Conservation (phyloP, 768 basidiomycete genomes). For the Dioszegia crocea region DNA sequence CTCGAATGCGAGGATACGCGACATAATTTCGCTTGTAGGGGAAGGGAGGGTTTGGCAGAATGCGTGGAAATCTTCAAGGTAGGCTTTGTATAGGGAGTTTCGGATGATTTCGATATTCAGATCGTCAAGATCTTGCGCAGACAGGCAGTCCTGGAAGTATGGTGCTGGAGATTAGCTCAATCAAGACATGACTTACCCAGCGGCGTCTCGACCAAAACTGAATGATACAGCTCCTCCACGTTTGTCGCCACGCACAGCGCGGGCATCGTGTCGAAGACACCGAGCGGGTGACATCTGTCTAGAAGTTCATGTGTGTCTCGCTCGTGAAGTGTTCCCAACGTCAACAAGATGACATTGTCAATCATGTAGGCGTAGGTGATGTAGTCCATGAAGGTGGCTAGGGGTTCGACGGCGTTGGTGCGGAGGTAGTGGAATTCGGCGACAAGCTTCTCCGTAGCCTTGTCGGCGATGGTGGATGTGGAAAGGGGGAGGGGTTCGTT, state of each 20-base stretch:
- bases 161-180: constrained; percentile 59
- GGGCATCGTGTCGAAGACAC: constrained; percentile 97
- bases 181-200: constrained; percentile 63
- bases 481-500: constrained; percentile 92
- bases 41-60: constrained; percentile 74
- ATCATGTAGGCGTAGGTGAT: constrained; percentile 99
- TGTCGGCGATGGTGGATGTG: constrained; percentile 92
- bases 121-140: constrained; percentile 93
- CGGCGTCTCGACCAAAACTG: constrained; percentile 94
- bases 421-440: constrained; percentile 95
- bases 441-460: constrained; percentile 88
- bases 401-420: constrained; percentile 81
- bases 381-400: constrained; percentile 92
- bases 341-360: constrained; percentile 95
- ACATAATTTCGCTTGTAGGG: constrained; percentile 89
- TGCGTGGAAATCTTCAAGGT: constrained; percentile 92
- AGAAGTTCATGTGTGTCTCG: constrained; percentile 94
- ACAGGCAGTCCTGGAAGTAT: constrained; percentile 93
- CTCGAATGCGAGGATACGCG: constrained; percentile 85
- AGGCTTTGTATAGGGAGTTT: constrained; percentile 97
- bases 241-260: constrained; percentile 98
- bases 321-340: constrained; percentile 94
- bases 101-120: constrained; percentile 99
- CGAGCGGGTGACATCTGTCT: constrained; percentile 93
- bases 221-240: constrained; percentile 95